Evolutionary conservation across 2,329 filamentous ascomycete species (phyloP).

Genomic region (Gyromitra esculenta): DNA sequence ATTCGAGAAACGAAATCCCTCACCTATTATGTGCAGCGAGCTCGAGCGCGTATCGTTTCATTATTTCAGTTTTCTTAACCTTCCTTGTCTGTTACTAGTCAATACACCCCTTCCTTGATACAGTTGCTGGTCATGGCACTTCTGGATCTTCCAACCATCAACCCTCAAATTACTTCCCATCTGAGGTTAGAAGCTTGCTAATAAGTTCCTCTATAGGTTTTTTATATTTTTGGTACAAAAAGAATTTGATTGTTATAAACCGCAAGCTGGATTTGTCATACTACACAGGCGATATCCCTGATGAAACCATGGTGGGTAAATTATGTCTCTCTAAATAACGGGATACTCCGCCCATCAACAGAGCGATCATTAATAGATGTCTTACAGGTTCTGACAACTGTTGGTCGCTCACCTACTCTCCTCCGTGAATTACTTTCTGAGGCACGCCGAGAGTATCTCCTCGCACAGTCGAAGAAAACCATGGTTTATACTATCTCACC

Average conservation of each 20-base stretch:
- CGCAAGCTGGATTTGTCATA: slow-evolving; percentile 65
- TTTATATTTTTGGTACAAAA: slow-evolving; percentile 75
- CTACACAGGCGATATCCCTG: slow-evolving; percentile 53
- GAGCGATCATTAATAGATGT: slow-evolving; percentile 68
- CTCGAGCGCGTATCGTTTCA: slow-evolving; percentile 6
- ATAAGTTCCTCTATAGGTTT: slow-evolving; percentile 47
- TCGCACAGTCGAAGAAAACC: slow-evolving; percentile 71
- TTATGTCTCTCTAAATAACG: slow-evolving; percentile 63
- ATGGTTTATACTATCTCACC: slow-evolving; percentile 71
- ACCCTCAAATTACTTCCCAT: neutral
- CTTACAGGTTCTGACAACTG: slow-evolving; percentile 66
- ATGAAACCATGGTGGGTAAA: slow-evolving; percentile 58
- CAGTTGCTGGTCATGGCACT: neutral
- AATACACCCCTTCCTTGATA: neutral
- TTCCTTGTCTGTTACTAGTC: slow-evolving; percentile 9
- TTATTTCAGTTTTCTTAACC: neutral
- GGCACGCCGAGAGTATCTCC: slow-evolving; percentile 67
- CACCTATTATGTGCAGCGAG: slow-evolving; percentile 19
- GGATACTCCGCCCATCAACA: slow-evolving; percentile 61
- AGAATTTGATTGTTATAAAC: slow-evolving; percentile 68
- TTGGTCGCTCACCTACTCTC: slow-evolving; percentile 69
- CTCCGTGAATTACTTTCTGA: slow-evolving; percentile 72
- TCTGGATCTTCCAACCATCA: neutral
- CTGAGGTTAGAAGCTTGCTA: slow-evolving; percentile 30
- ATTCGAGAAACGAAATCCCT: slow-evolving; percentile 34